Base-by-base conservation (phyloP, 1,139 yeast species). In the Yamadazyma atmosphaerica region DNA sequence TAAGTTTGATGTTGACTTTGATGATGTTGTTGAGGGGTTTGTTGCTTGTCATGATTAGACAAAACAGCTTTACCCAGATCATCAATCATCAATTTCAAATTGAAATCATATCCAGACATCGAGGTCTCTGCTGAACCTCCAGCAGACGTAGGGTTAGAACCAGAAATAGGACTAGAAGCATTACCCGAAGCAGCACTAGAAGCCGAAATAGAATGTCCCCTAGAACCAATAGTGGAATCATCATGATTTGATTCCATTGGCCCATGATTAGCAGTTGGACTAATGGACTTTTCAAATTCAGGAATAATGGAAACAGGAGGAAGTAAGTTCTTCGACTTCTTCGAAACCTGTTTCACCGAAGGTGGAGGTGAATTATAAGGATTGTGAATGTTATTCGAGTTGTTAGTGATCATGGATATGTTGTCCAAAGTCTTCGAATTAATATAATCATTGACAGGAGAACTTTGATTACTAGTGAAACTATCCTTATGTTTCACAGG, bases 41-140 rank as follows among this genome's bases (percentile, higher is more conserved):
- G 15, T 13, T 19, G 33, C 11, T 24, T 12, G 6, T 30, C 38
- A 23, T 61, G 63, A 30, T 53, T 55, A 18, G 63, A 58, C 44
- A 67, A 60, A n/a, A 66, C 63, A 1, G 77, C 77, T 40, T 67
- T 68, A n/a, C 77, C 77, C 60, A 60, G 64, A 42, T 65, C 74
- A 45, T 71, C 75, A 34, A 72, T 60, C 47, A 63, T 67, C 38
- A 71, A 55, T 39, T 60, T 60, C 46, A 71, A 54, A 52, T 55
- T 60, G 47, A 64, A 66, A 42, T 64, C 68, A 25, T 48, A 44
- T 13, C 38, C 41, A 10, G 36, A 39, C 9, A 38, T 33, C 19
- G 31, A 19, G 9, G 29, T 14, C 4, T 28, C 34, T 8, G 9
- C 8, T 21, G 23, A 21, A 21, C 23, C 23, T 4, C 12, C 12